Percentiles rank a stretch among this genome's conserved stretches.
Conservation (phyloP, 1,139 yeast genomes). For the Yamadazyma trypodendri region DNA sequence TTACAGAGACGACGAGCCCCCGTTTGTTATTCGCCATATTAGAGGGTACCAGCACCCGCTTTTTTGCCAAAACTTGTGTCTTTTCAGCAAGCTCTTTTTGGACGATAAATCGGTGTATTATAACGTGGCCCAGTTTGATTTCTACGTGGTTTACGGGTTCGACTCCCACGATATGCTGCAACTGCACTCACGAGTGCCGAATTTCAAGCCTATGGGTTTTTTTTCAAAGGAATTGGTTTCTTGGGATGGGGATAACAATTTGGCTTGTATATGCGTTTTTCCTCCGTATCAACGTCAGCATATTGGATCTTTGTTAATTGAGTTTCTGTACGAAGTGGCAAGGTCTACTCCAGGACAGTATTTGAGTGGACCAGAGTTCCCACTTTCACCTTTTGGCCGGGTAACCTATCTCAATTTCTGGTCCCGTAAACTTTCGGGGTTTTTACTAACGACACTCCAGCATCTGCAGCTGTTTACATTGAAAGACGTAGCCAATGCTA, state of each 20-base stretch:
- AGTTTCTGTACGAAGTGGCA: slow-evolving; percentile 78
- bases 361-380: slow-evolving; percentile 88
- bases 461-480: slow-evolving; percentile 34
- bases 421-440: slow-evolving; percentile 46
- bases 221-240: slow-evolving; percentile 85
- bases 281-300: slow-evolving; percentile 87
- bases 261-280: slow-evolving; percentile 86
- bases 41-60: slow-evolving; percentile 62
- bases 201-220: slow-evolving; percentile 73
- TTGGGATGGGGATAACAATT: slow-evolving; percentile 74
- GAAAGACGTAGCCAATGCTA: slow-evolving; percentile 50
- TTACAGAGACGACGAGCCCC: slow-evolving; percentile 57
- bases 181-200: slow-evolving; percentile 9
- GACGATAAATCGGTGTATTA: slow-evolving; percentile 89
- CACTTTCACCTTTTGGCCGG: slow-evolving; percentile 79
- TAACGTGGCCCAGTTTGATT: slow-evolving; percentile 74
- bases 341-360: slow-evolving; percentile 44
- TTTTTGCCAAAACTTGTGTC: slow-evolving; percentile 77
- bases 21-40: slow-evolving; percentile 55
- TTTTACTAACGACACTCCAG: slow-evolving; percentile 8
- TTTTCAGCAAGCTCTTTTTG: slow-evolving; percentile 85
- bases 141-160: slow-evolving; percentile 66
- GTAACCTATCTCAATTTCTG: slow-evolving; percentile 75
- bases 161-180: slow-evolving; percentile 24
- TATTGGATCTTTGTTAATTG: slow-evolving; percentile 76